phyloP scores from a whole-genome alignment of 768 basidiomycete genomes.

The Phlegmacium glaucopus region DNA sequence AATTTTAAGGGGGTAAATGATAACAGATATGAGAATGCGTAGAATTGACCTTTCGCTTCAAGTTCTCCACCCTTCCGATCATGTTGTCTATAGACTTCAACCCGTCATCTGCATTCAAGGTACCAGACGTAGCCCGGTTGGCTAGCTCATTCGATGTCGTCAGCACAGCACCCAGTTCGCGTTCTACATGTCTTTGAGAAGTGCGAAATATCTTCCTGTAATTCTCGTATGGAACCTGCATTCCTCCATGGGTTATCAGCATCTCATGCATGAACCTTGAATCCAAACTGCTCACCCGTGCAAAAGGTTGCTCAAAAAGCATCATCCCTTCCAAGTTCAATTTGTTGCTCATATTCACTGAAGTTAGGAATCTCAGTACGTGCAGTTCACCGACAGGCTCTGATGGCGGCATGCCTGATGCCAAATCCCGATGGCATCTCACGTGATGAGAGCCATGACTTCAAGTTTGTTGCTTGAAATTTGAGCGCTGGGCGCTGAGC shows the following conservation, averaged over 20 bases:
- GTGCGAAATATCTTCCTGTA: slow-evolving; percentile 86
- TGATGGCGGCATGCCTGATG: too few relatives aligned
- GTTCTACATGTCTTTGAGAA: slow-evolving; percentile 78
- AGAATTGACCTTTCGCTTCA: slow-evolving; percentile 81
- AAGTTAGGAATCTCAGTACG: too few relatives aligned
- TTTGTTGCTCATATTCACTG: slow-evolving; percentile 42
- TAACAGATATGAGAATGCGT: not conserved
- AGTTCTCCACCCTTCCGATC: slow-evolving; percentile 69
- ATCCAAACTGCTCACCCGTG: slow-evolving; percentile 41
- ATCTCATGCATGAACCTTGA: too few relatives aligned
- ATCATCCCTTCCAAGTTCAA: slow-evolving; percentile 70
- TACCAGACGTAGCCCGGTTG: slow-evolving; percentile 36
- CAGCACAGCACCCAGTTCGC: slow-evolving; percentile 65
- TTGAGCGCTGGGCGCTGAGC: too few relatives aligned
- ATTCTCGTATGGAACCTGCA: slow-evolving; percentile 85
- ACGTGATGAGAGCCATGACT: too few relatives aligned
- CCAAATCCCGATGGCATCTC: too few relatives aligned
- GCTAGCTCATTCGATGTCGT: slow-evolving; percentile 57
- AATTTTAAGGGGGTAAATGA: slow-evolving; percentile 2
- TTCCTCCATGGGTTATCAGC: too few relatives aligned
- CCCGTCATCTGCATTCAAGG: slow-evolving; percentile 45
- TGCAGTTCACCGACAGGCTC: too few relatives aligned
- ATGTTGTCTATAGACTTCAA: slow-evolving; percentile 66
- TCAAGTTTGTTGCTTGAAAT: too few relatives aligned
- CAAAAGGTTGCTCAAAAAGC: slow-evolving; percentile 84